These are phyloP conservation scores for Vigna nakashimae DNA, from an alignment of 306 rosid genomes.

Conservation along the genomic window DNA sequence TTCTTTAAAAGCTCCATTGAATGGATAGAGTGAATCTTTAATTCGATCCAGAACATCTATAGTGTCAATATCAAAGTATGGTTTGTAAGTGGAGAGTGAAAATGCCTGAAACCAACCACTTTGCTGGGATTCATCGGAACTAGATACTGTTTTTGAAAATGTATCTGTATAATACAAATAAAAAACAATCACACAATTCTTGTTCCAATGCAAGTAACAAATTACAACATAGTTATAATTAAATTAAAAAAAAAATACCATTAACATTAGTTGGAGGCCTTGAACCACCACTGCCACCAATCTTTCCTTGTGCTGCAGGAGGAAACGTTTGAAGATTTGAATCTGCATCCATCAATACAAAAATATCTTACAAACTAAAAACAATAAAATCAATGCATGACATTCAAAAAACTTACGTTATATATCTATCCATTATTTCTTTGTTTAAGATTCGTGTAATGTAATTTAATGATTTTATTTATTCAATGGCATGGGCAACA, in stretches of 20 bases:
- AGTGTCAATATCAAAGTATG: constrained; percentile 81
- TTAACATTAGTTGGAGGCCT: constrained; percentile 78
- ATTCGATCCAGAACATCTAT: constrained; percentile 71
- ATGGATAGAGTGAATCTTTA: constrained; percentile 77
- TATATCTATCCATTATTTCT: background rate
- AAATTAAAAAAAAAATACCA: constrained; percentile 58
- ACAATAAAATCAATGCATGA: background rate
- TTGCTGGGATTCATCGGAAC: constrained; percentile 74
- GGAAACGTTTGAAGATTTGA: constrained; percentile 78
- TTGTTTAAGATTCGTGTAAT: background rate
- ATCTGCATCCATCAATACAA: constrained; percentile 47
- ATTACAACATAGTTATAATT: background rate
- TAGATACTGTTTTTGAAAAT: constrained; percentile 69
- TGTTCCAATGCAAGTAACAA: background rate
- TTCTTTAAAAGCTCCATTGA: constrained; percentile 77
- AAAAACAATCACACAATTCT: constrained; percentile 38
- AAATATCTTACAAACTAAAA: background rate
- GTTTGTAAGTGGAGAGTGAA: constrained; percentile 64
- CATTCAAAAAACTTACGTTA: background rate
- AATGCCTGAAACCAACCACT: constrained; percentile 69
- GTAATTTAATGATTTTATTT: background rate
- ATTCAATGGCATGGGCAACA: background rate
- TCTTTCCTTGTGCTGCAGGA: constrained; percentile 72
- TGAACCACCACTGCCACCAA: constrained; percentile 58
- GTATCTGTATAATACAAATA: constrained; percentile 54